phyloP scores from a whole-genome alignment of 2,329 filamentous ascomycete genomes.

The Hypomyces rosellus region DNA sequence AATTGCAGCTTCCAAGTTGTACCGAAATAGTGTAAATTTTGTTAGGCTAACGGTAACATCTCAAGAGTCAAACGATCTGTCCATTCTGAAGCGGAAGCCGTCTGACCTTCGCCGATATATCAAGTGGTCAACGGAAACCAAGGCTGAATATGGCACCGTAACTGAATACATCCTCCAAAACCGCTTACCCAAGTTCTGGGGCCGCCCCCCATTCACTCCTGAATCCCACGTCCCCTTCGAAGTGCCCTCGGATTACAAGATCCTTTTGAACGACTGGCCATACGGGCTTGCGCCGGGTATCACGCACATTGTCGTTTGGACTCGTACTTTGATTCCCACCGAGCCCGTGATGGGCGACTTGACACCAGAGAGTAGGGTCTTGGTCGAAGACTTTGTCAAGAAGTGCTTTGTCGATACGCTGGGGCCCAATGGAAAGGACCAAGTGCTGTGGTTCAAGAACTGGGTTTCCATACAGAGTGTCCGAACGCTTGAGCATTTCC shows the following conservation, averaged over 20 bases:
- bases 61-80: slow-evolving; percentile 54
- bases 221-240: slow-evolving; percentile 46
- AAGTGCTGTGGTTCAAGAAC: slow-evolving; percentile 86
- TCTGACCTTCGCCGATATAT: slow-evolving; percentile 77
- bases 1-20: slow-evolving; percentile 17
- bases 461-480: slow-evolving; percentile 87
- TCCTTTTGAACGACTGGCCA: slow-evolving; percentile 89
- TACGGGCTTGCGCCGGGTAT: slow-evolving; percentile 65
- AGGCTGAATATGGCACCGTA: slow-evolving; percentile 70
- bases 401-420: slow-evolving; percentile 60
- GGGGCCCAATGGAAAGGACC: slow-evolving; percentile 40
- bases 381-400: slow-evolving; percentile 64
- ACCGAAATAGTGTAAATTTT: not conserved
- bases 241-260: slow-evolving; percentile 54
- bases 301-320: slow-evolving; percentile 88
- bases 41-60: not conserved
- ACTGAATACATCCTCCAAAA: slow-evolving; percentile 70
- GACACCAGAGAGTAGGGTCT: slow-evolving; percentile 56
- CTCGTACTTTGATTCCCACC: slow-evolving; percentile 71
- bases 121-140: slow-evolving; percentile 64
- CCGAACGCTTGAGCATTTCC: slow-evolving; percentile 80
- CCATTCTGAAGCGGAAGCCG: slow-evolving; percentile 70
- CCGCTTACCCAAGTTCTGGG: slow-evolving; percentile 64
- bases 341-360: slow-evolving; percentile 66
- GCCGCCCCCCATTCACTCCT: slow-evolving; percentile 48